Conservation (phyloP, 2,329 filamentous ascomycete species). For the Sporothrix brasiliensis region DNA sequence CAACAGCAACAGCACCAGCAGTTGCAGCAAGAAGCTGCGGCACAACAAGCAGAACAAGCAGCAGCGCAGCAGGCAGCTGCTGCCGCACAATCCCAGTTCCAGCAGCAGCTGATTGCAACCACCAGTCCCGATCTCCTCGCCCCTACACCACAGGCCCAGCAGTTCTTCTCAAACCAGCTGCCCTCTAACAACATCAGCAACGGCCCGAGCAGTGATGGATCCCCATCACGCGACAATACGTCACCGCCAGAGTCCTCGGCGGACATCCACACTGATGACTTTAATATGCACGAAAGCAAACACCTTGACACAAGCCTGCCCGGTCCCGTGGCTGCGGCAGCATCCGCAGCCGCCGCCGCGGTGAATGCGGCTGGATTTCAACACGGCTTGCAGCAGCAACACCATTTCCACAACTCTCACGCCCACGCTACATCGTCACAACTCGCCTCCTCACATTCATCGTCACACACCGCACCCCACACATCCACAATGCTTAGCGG, state of each 20-base stretch:
- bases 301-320: conserved; percentile 25
- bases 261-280: conserved; percentile 22
- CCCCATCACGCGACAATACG: conserved; percentile 29
- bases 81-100: conserved; percentile 5
- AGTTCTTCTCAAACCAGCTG: neutral
- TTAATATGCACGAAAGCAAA: conserved; percentile 28
- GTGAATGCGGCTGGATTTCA: neutral
- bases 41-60: conserved; percentile 2
- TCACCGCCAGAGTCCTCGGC: conserved; percentile 30
- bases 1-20: conserved; percentile 12
- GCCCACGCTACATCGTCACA: neutral
- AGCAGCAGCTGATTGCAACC: conserved; percentile 34
- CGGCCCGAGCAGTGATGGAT: conserved; percentile 30
- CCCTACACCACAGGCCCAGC: conserved; percentile 17
- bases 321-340: neutral
- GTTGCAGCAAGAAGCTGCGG: conserved; percentile 3
- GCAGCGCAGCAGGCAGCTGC: neutral
- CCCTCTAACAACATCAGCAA: conserved; percentile 11
- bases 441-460: neutral
- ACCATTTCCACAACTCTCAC: conserved; percentile 25
- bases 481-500: neutral
- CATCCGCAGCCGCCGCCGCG: neutral
- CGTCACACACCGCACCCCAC: neutral
- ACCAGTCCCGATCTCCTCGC: conserved; percentile 20
- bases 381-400: conserved; percentile 22